Evolutionary conservation across 306 rosid species (phyloP).

Genomic region (Notholithocarpus densiflorus): DNA sequence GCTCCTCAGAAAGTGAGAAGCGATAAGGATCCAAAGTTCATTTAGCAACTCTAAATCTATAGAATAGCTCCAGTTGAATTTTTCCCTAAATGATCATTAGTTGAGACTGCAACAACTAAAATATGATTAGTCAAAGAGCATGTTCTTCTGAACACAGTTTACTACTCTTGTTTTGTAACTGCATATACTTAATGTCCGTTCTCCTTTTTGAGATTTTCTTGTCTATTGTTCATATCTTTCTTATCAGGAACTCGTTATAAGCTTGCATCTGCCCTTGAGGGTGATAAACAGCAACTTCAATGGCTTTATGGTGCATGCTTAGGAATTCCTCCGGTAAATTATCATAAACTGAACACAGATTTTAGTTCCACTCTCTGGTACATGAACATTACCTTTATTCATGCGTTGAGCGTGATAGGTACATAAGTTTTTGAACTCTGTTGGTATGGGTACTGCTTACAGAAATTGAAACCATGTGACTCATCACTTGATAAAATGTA

Average conservation of each 20-base stretch:
- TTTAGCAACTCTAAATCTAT: not conserved
- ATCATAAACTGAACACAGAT: not conserved
- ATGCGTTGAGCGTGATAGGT: not conserved
- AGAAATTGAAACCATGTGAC: not conserved
- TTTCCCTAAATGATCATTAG: not conserved
- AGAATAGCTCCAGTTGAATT: not conserved
- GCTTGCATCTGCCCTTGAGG: conserved; percentile 2
- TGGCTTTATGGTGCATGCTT: not conserved
- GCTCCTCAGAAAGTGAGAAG: not conserved
- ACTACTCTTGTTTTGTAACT: not conserved
- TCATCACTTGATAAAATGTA: not conserved
- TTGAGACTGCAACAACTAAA: not conserved
- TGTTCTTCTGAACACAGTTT: not conserved
- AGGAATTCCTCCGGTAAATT: conserved; percentile 10
- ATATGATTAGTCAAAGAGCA: not conserved
- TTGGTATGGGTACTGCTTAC: not conserved
- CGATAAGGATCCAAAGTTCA: not conserved
- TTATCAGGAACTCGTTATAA: conserved; percentile 7
- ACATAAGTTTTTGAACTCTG: not conserved
- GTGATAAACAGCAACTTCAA: conserved; percentile 14
- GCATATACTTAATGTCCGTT: not conserved
- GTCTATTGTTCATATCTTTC: not conserved
- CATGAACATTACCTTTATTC: not conserved
- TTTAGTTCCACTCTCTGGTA: not conserved
- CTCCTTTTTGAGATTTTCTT: not conserved